Percentiles rank a stretch among this genome's conserved stretches.
These are phyloP conservation scores for Isatis tinctoria DNA, from an alignment of 345 rosid species.

Conservation along the genomic window DNA sequence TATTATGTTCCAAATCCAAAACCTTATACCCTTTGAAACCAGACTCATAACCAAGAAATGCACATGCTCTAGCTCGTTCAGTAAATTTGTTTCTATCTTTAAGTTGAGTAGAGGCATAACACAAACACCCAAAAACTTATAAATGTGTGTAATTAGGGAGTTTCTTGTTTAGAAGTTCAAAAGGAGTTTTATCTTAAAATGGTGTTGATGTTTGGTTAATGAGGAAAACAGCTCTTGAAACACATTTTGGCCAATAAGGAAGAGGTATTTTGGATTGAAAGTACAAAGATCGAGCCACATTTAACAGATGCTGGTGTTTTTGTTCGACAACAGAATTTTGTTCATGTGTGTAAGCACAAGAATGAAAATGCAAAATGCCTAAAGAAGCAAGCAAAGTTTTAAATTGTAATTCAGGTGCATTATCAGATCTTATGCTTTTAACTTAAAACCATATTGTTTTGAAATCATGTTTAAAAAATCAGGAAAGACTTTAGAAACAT, in stretches of 20 bases:
- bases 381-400: no score
- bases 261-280: neutral
- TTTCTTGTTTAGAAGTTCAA: neutral
- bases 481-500: no score
- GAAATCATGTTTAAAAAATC: no score
- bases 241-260: neutral
- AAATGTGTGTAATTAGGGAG: neutral
- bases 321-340: neutral
- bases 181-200: neutral
- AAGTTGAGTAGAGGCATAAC: neutral
- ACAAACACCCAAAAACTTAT: neutral
- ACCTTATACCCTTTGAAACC: no score
- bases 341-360: neutral
- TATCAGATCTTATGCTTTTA: neutral
- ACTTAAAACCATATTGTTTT: neutral
- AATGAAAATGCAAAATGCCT: neutral
- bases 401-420: neutral
- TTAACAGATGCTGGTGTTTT: neutral
- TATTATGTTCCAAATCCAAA: no score
- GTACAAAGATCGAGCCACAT: neutral
- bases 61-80: neutral
- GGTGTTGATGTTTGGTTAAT: neutral
- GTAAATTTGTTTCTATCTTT: neutral
- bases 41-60: no score
- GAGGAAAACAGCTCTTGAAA: neutral